phyloP scores from a whole-genome alignment of 805 yeast genomes.

The Ogataea paradorogensis region DNA sequence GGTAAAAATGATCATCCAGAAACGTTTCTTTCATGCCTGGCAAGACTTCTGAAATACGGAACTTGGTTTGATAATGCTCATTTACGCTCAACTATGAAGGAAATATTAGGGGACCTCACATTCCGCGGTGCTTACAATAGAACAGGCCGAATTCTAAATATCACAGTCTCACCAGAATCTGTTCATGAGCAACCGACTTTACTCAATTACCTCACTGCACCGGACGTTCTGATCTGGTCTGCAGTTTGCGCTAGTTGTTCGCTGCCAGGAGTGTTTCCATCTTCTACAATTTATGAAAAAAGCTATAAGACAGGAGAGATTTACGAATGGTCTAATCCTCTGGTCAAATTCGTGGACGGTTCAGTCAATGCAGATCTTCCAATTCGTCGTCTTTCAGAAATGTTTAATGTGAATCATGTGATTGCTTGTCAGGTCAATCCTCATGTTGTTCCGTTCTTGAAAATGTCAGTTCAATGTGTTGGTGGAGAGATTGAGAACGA shows the following conservation, averaged over 20 bases:
- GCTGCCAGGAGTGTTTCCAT: constrained; percentile 86
- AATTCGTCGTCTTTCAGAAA: constrained; percentile 82
- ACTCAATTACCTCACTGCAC: constrained; percentile 75
- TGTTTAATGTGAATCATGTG: constrained; percentile 96
- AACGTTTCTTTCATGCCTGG: constrained; percentile 48
- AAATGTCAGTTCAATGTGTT: constrained; percentile 60
- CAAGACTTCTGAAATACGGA: constrained; percentile 75
- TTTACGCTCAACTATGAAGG: constrained; percentile 68
- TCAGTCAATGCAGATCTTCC: constrained; percentile 95
- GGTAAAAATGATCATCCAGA: constrained; percentile 50
- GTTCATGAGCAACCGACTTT: constrained; percentile 87
- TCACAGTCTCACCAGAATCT: constrained; percentile 90
- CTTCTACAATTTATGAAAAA: constrained; percentile 82
- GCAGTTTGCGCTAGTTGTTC: constrained; percentile 95
- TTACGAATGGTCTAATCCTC: constrained; percentile 77
- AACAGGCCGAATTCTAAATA: constrained; percentile 88
- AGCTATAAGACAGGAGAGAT: constrained; percentile 67
- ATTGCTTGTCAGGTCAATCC: constrained; percentile 98
- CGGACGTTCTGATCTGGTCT: constrained; percentile 79
- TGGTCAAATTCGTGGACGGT: constrained; percentile 88
- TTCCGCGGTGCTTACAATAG: constrained; percentile 93
- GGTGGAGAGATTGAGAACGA: constrained; percentile 70
- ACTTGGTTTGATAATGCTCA: constrained; percentile 82
- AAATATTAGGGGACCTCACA: constrained; percentile 82
- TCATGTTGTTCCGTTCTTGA: constrained; percentile 86